These are phyloP conservation scores for Carallia brachiata DNA, from an alignment of 345 rosid genomes.

Conservation along the genomic window DNA sequence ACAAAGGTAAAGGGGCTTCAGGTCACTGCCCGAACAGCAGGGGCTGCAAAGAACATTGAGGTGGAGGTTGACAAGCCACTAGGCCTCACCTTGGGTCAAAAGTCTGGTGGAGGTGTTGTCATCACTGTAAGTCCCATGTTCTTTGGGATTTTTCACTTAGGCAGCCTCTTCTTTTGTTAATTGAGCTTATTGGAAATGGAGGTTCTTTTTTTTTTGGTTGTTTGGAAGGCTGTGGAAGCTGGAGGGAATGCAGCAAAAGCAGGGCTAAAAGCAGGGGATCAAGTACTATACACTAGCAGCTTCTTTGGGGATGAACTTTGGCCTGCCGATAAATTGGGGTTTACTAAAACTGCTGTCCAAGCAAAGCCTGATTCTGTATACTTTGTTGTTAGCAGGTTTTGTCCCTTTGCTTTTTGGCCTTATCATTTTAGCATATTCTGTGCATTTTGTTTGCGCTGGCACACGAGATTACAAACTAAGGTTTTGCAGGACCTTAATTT, in stretches of 20 bases:
- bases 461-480: too few species aligned
- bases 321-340: slow-evolving; percentile 98
- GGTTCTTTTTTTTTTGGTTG: not conserved
- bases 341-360: slow-evolving; percentile 96
- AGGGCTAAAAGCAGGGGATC: slow-evolving; percentile 89
- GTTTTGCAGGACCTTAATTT: too few species aligned
- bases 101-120: slow-evolving; percentile 84
- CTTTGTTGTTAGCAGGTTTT: slow-evolving; percentile 90
- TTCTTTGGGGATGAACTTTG: slow-evolving; percentile 99
- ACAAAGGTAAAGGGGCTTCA: slow-evolving; percentile 45
- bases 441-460: too few species aligned
- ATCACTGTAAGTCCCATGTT: slow-evolving; percentile 57
- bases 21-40: slow-evolving; percentile 64
- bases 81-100: slow-evolving; percentile 89
- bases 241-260: slow-evolving; percentile 96
- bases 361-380: slow-evolving; percentile 95
- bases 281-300: slow-evolving; percentile 93
- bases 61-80: slow-evolving; percentile 96
- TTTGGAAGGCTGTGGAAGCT: slow-evolving; percentile 73
- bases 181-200: not conserved
- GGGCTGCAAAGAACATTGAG: slow-evolving; percentile 75
- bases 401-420: too few species aligned
- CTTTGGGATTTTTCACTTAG: not conserved
- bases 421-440: too few species aligned
- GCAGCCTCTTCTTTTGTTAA: not conserved